Conservation (phyloP, 768 basidiomycete species). For the Xerocomellus amylosporus region DNA sequence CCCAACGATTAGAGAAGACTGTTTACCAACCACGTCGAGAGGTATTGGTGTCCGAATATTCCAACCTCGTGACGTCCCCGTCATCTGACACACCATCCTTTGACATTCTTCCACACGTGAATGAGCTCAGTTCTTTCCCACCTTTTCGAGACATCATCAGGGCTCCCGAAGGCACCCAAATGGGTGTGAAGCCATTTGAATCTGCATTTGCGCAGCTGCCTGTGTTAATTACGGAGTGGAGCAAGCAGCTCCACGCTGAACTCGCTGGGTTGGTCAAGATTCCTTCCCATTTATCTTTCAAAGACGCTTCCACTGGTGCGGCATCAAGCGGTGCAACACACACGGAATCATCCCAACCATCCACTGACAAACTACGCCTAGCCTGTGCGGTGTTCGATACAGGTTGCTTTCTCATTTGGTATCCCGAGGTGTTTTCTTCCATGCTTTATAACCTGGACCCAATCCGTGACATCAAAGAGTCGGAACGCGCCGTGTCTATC, state of each 20-base stretch:
- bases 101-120: neutral
- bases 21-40: slow-evolving; percentile 4
- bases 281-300: neutral
- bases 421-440: neutral
- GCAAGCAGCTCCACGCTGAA: neutral
- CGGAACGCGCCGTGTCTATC: neutral
- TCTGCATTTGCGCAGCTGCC: slow-evolving; percentile 7
- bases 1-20: neutral
- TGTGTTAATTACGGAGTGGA: slow-evolving; percentile 1
- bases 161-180: neutral
- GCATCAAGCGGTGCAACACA: neutral
- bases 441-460: neutral
- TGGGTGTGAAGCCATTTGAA: neutral
- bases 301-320: too few species aligned
- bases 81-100: neutral
- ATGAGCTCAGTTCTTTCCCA: neutral
- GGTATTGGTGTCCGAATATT: neutral
- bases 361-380: neutral
- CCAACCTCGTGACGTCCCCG: neutral
- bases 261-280: neutral
- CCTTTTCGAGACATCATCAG: slow-evolving; percentile 3
- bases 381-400: slow-evolving; percentile 2
- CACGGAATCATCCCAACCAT: neutral
- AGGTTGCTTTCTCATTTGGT: neutral
- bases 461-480: too few species aligned